phyloP scores from a whole-genome alignment of 371 early-diverging fungal genomes.

The Blastocladiella emersonii region DNA sequence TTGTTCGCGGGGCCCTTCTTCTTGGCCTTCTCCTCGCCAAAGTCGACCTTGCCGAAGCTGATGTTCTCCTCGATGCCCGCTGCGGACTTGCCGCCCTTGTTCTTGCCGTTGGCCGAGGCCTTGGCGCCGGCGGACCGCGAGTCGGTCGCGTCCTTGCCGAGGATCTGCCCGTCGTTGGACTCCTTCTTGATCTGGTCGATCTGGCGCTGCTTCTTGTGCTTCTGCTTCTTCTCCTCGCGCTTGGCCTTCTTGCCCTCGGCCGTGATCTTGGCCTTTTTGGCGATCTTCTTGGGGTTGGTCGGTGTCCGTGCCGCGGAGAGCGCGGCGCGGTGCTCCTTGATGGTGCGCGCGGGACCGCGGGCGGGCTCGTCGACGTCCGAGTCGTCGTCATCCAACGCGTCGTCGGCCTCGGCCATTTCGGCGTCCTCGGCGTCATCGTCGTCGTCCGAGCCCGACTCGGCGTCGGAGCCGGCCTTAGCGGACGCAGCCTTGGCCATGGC shows the following conservation, averaged over 20 bases:
- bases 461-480: background rate
- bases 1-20: conserved; percentile 46
- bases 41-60: conserved; percentile 54
- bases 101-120: background rate
- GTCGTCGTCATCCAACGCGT: background rate
- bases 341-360: background rate
- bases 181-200: background rate
- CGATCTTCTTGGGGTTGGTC: conserved; percentile 26
- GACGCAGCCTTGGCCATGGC: background rate
- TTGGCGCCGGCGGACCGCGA: background rate
- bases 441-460: background rate
- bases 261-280: conserved; percentile 30
- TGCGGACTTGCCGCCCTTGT: background rate
- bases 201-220: background rate
- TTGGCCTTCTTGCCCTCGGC: background rate
- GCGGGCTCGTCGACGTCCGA: background rate
- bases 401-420: background rate
- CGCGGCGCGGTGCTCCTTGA: background rate
- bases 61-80: conserved; percentile 24
- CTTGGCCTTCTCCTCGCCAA: conserved; percentile 43
- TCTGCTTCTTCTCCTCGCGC: background rate
- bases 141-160: background rate
- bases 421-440: background rate
- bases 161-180: background rate
- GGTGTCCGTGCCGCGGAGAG: background rate